These are phyloP conservation scores for Trichosporon faecale DNA, from an alignment of 1,284 basidiomycete species.

Conservation along the genomic window DNA sequence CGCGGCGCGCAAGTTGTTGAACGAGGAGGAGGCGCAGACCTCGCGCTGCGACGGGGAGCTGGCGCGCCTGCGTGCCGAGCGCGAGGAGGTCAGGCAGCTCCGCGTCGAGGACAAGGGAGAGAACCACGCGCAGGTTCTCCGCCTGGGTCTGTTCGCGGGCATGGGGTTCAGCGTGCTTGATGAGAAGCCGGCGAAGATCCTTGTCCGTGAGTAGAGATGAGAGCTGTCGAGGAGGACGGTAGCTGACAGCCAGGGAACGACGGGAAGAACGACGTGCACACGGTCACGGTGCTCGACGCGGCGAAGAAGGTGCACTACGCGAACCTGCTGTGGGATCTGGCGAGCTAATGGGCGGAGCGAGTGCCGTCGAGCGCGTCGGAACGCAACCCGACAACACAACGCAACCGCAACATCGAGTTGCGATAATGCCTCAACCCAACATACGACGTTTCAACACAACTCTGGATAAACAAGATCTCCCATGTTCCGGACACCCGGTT, in stretches of 20 bases:
- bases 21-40: conserved; percentile 39
- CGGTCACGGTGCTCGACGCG: conserved; percentile 33
- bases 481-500: too few relatives aligned
- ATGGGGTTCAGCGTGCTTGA: conserved; percentile 39
- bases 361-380: too few relatives aligned
- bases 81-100: conserved; percentile 34
- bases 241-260: conserved; percentile 39
- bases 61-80: conserved; percentile 31
- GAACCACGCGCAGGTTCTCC: conserved; percentile 28
- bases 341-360: conserved; percentile 13
- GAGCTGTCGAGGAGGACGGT: background rate
- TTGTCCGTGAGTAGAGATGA: conserved; percentile 43
- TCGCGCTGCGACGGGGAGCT: conserved; percentile 44
- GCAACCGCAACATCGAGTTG: too few relatives aligned
- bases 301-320: conserved; percentile 38
- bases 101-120: background rate
- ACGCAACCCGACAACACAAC: too few relatives aligned
- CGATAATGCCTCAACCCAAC: too few relatives aligned
- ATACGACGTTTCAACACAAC: too few relatives aligned
- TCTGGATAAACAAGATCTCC: too few relatives aligned
- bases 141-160: conserved; percentile 38
- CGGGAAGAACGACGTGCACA: conserved; percentile 39
- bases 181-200: conserved; percentile 31
- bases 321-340: conserved; percentile 45
- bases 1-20: conserved; percentile 38